Evolutionary conservation across 1,284 basidiomycete genomes (phyloP).

Genomic region (Blastosporella zonata): DNA sequence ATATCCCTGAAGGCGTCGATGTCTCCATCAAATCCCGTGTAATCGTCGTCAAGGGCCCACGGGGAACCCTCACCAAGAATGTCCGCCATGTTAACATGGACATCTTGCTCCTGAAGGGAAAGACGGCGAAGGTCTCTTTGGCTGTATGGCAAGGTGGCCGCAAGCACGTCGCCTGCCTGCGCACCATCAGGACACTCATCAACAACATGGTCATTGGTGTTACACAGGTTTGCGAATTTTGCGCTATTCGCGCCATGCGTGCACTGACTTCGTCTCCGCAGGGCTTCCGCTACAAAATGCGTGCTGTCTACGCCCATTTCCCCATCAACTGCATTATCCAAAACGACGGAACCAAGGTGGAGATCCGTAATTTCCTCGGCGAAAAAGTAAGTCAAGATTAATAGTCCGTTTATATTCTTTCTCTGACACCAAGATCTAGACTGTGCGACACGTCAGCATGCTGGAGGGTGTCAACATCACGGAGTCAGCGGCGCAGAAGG

Average conservation of each 20-base stretch:
- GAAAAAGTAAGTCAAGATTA: constrained; percentile 74
- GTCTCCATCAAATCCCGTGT: constrained; percentile 86
- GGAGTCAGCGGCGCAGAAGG: constrained; percentile 96
- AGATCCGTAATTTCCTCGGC: constrained; percentile 99
- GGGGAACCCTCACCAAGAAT: constrained; percentile 88
- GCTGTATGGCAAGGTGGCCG: constrained; percentile 98
- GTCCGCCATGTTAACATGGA: constrained; percentile 97
- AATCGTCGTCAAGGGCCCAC: constrained; percentile 87
- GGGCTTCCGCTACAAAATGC: constrained; percentile 99
- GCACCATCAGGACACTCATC: constrained; percentile 93
- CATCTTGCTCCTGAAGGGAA: constrained; percentile 79
- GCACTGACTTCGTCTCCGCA: constrained; percentile 28
- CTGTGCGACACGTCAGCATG: constrained; percentile 92
- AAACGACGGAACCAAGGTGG: constrained; percentile 73
- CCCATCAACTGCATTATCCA: constrained; percentile 99
- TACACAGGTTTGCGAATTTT: constrained; percentile 66
- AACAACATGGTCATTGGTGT: constrained; percentile 98
- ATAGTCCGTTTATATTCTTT: not conserved
- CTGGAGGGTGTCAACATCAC: constrained; percentile 83
- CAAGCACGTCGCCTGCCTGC: constrained; percentile 98
- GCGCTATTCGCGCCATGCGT: not conserved
- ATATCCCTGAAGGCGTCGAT: constrained; percentile 83
- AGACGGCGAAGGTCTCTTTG: constrained; percentile 80
- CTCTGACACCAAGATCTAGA: constrained; percentile 40
- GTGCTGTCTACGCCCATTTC: constrained; percentile 99